A percentile compares a stretch with the other conserved stretches of the same genome.
These are phyloP conservation scores for Talaromyces wortmannii DNA, from an alignment of 495 filamentous ascomycete species.

Conservation along the genomic window DNA sequence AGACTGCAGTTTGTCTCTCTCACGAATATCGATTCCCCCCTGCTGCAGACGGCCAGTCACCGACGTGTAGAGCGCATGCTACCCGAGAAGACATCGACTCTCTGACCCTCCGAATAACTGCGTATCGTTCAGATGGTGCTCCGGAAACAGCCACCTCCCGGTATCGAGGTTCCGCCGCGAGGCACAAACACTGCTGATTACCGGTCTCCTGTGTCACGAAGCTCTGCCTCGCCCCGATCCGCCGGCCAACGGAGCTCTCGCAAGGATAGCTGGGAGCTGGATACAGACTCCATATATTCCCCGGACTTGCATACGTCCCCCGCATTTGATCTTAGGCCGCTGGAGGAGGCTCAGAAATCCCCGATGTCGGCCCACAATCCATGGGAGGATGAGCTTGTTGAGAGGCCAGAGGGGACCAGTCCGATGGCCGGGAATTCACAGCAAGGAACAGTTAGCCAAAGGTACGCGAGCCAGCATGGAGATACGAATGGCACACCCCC, in stretches of 20 bases:
- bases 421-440: not conserved
- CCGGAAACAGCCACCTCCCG: conserved; percentile 38
- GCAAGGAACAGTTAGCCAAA: not conserved
- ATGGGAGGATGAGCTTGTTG: conserved; percentile 27
- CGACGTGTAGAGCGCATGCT: not conserved
- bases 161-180: conserved; percentile 30
- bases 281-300: conserved; percentile 26
- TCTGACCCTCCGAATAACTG: not conserved
- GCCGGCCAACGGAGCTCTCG: conserved; percentile 2
- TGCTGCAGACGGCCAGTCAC: not conserved
- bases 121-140: conserved; percentile 30
- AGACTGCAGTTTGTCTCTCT: too few relatives aligned
- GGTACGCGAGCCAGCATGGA: not conserved
- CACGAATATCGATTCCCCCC: not conserved
- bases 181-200: conserved; percentile 21
- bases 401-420: conserved; percentile 9
- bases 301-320: conserved; percentile 38
- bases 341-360: conserved; percentile 37
- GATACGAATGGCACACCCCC: not conserved
- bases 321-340: conserved; percentile 36
- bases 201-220: conserved; percentile 15
- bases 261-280: conserved; percentile 5
- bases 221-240: conserved; percentile 22
- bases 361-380: conserved; percentile 20
- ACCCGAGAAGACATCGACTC: not conserved